phyloP scores from a whole-genome alignment of 108 stramenopile species.

The Skeletonema grethae region DNA sequence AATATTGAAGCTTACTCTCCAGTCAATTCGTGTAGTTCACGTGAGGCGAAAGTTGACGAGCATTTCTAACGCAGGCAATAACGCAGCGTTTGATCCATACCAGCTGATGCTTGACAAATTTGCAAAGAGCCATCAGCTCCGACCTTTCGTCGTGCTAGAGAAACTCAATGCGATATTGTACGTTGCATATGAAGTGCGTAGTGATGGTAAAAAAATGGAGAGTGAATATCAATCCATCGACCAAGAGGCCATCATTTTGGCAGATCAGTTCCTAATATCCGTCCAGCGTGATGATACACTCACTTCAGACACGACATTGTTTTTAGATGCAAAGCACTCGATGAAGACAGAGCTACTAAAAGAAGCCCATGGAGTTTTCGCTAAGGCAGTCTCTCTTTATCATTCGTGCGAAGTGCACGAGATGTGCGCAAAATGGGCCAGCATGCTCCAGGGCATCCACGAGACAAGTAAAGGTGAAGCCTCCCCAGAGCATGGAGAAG shows the following conservation, averaged over 20 bases:
- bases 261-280: conserved; percentile 20
- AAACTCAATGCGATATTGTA: conserved; percentile 36
- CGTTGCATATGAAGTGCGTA: conserved; percentile 16
- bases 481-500: not conserved
- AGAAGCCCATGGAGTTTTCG: conserved; percentile 23
- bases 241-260: conserved; percentile 14
- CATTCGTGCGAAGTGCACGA: conserved; percentile 23
- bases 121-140: conserved; percentile 16
- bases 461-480: not conserved
- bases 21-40: conserved; percentile 31
- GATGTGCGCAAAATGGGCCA: conserved; percentile 32
- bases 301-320: conserved; percentile 23
- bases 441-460: conserved; percentile 19
- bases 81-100: conserved; percentile 18
- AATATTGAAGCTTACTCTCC: conserved; percentile 29
- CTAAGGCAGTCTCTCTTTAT: conserved; percentile 39
- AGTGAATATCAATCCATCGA: conserved; percentile 4
- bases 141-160: conserved; percentile 35
- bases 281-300: conserved; percentile 6
- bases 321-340: conserved; percentile 15
- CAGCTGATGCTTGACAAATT: conserved; percentile 22
- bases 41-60: conserved; percentile 23
- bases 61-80: not conserved
- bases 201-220: conserved; percentile 6
- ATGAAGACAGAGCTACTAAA: conserved; percentile 16